A percentile compares a stretch with the other conserved stretches of the same genome.
These are phyloP conservation scores for Purshia tridentata DNA, from an alignment of 306 rosid species.

Conservation along the genomic window DNA sequence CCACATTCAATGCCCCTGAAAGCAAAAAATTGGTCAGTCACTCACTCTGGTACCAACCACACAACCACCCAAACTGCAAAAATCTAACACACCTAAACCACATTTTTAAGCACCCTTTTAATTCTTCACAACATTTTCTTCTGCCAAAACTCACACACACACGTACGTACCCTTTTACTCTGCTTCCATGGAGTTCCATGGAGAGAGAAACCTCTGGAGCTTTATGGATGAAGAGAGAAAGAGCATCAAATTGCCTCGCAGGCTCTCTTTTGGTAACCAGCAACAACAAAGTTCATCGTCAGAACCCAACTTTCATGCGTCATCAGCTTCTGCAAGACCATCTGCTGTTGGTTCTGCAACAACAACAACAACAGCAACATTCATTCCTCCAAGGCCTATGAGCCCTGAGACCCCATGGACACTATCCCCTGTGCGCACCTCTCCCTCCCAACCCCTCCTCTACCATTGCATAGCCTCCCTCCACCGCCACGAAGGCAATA, in stretches of 20 bases:
- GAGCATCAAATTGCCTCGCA: slow-evolving; percentile 38
- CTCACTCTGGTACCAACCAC: background rate
- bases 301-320: slow-evolving; percentile 17
- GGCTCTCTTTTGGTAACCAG: slow-evolving; percentile 38
- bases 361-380: slow-evolving; percentile 21
- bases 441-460: slow-evolving; percentile 37
- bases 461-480: slow-evolving; percentile 61
- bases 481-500: slow-evolving; percentile 54
- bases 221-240: slow-evolving; percentile 42
- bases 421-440: slow-evolving; percentile 33
- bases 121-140: background rate
- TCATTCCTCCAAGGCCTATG: slow-evolving; percentile 25
- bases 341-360: slow-evolving; percentile 35
- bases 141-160: background rate
- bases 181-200: slow-evolving; percentile 35
- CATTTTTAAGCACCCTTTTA: slow-evolving; percentile 8
- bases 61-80: slow-evolving; percentile 6
- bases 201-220: slow-evolving; percentile 32
- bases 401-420: slow-evolving; percentile 45
- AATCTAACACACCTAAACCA: background rate
- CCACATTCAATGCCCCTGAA: background rate
- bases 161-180: background rate
- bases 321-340: slow-evolving; percentile 30
- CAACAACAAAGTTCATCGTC: slow-evolving; percentile 19
- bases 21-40: background rate